Percentiles rank a stretch among this genome's conserved stretches.
These are phyloP conservation scores for Volvox africanus DNA, from an alignment of 139 green algal genomes.

Conservation along the genomic window DNA sequence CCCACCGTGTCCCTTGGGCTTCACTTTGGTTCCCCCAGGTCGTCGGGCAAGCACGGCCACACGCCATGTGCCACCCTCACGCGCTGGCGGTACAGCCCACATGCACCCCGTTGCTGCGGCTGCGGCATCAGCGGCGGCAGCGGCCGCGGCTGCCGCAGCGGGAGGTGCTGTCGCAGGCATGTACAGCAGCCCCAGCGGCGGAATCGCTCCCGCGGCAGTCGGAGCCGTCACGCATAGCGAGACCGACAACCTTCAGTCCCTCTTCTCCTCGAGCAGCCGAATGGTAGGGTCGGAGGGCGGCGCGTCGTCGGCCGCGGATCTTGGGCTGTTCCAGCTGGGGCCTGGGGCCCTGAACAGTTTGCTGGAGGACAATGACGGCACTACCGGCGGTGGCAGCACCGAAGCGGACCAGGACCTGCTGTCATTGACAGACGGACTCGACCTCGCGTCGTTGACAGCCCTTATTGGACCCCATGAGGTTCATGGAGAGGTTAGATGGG, in stretches of 20 bases:
- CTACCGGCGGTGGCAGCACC: background rate
- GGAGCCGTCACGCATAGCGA: background rate
- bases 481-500: background rate
- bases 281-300: background rate
- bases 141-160: background rate
- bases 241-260: background rate
- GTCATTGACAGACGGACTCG: background rate
- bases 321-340: background rate
- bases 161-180: too few species aligned
- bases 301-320: background rate
- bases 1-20: too few species aligned
- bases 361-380: background rate
- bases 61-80: too few species aligned
- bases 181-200: background rate
- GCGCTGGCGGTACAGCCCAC: background rate
- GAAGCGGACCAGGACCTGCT: background rate
- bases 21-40: background rate
- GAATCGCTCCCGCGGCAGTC: background rate
- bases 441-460: slow-evolving; percentile 13
- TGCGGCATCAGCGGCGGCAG: background rate
- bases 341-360: background rate
- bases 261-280: background rate
- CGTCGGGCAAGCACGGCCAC: background rate
- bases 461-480: slow-evolving; percentile 7
- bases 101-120: background rate